Percentiles rank a stretch among this genome's conserved stretches.
Evolutionary conservation across 805 yeast genomes (phyloP).

Genomic region (Pichia paraexigua): DNA sequence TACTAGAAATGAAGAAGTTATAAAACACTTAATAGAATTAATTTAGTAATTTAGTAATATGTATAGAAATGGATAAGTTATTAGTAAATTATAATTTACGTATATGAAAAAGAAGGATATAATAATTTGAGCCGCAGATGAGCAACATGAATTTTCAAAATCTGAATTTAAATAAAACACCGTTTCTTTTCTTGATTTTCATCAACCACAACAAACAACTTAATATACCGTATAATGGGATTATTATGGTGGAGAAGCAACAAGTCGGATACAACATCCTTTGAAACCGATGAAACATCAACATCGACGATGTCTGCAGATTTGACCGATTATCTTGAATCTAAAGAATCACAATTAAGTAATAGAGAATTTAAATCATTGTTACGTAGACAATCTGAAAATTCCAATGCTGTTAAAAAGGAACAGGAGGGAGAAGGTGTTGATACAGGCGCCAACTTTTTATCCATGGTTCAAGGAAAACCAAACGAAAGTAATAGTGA

Average conservation of each 20-base stretch:
- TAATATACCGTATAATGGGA: conserved; percentile 11
- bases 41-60: background rate
- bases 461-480: conserved; percentile 2
- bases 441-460: conserved; percentile 1
- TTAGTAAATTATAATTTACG: too few relatives aligned
- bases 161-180: background rate
- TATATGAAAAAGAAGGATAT: background rate
- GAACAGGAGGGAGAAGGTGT: conserved; percentile 1
- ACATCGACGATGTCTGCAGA: conserved; percentile 18
- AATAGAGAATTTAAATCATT: conserved; percentile 27
- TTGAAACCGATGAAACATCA: background rate
- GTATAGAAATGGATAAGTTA: too few relatives aligned
- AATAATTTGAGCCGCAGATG: background rate
- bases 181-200: background rate
- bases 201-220: background rate
- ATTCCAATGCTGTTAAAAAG: conserved; percentile 3
- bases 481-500: background rate
- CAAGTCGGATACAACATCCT: background rate
- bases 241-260: conserved; percentile 8
- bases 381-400: conserved; percentile 11
- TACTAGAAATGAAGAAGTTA: background rate
- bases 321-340: conserved; percentile 19
- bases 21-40: background rate
- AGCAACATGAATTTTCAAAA: background rate
- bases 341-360: conserved; percentile 22